A percentile compares a stretch with the other conserved stretches of the same genome.
Conservation (phyloP, 2,329 filamentous ascomycete genomes). For the Claviceps sp. region DNA sequence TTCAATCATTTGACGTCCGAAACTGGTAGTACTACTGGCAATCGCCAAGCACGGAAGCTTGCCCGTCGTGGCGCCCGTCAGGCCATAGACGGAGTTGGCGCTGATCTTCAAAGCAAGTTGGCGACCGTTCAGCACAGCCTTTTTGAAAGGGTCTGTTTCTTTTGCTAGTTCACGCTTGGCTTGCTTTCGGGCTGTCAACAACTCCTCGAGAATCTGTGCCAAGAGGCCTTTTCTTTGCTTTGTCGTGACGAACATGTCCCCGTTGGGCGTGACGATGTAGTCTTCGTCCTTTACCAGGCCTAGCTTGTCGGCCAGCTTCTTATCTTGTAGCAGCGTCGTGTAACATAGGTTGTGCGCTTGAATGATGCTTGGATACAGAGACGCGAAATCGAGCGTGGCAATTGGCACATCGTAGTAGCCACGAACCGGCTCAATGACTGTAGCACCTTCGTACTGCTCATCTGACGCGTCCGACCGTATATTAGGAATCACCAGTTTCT, state of each 20-base stretch:
- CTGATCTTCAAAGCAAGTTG: slow-evolving; percentile 93
- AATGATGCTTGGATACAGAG: slow-evolving; percentile 96
- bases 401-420: slow-evolving; percentile 93
- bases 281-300: slow-evolving; percentile 76
- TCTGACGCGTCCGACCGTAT: slow-evolving; percentile 55
- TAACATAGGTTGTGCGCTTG: slow-evolving; percentile 98
- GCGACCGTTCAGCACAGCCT: slow-evolving; percentile 92
- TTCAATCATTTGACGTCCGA: slow-evolving; percentile 97
- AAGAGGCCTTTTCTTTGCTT: slow-evolving; percentile 86
- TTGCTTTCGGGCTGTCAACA: slow-evolving; percentile 82
- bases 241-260: slow-evolving; percentile 79
- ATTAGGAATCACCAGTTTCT: slow-evolving; percentile 90
- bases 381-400: slow-evolving; percentile 96
- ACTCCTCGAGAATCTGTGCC: slow-evolving; percentile 88
- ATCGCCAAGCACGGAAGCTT: slow-evolving; percentile 92
- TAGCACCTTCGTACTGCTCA: slow-evolving; percentile 94
- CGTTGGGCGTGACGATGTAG: slow-evolving; percentile 92
- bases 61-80: slow-evolving; percentile 90
- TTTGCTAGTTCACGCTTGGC: slow-evolving; percentile 81
- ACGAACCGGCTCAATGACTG: slow-evolving; percentile 88
- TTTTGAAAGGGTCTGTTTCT: slow-evolving; percentile 93
- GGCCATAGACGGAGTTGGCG: slow-evolving; percentile 93
- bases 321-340: slow-evolving; percentile 62
- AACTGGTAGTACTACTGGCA: slow-evolving; percentile 92
- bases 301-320: slow-evolving; percentile 61